A percentile compares a stretch with the other conserved stretches of the same genome.
Conservation (phyloP, 2,329 filamentous ascomycete genomes). For the Shiraia bambusicola region DNA sequence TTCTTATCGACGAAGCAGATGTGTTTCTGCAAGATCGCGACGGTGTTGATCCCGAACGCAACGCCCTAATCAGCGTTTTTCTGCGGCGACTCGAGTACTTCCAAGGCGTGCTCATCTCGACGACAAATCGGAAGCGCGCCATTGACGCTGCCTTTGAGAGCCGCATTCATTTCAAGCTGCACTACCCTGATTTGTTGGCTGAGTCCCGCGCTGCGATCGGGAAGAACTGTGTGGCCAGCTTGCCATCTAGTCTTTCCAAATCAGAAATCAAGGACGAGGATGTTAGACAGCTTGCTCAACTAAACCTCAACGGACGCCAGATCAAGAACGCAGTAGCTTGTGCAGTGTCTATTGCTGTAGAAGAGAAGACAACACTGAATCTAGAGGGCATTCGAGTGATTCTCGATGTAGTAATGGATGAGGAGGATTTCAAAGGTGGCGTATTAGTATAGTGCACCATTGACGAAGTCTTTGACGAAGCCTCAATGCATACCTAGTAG, state of each 20-base stretch:
- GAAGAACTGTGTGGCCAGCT: slow-evolving; percentile 30
- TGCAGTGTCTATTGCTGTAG: slow-evolving; percentile 9
- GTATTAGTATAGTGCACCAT: background rate
- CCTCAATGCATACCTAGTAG: no score
- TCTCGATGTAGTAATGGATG: slow-evolving; percentile 9
- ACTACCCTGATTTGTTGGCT: slow-evolving; percentile 46
- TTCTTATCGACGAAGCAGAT: slow-evolving; percentile 73
- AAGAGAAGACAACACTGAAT: slow-evolving; percentile 10
- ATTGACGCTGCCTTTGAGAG: slow-evolving; percentile 52
- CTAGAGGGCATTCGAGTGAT: slow-evolving; percentile 7
- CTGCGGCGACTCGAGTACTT: slow-evolving; percentile 83
- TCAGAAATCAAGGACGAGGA: slow-evolving; percentile 33
- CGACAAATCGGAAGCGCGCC: slow-evolving; percentile 67
- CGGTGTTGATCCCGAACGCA: slow-evolving; percentile 77
- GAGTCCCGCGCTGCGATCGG: slow-evolving; percentile 46
- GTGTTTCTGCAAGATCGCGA: slow-evolving; percentile 57
- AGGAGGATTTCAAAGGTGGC: background rate
- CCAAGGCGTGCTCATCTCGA: slow-evolving; percentile 83
- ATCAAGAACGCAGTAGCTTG: slow-evolving; percentile 44
- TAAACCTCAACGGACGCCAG: slow-evolving; percentile 44
- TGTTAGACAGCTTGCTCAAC: slow-evolving; percentile 29
- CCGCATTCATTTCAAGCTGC: slow-evolving; percentile 48
- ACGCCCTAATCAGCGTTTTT: slow-evolving; percentile 83
- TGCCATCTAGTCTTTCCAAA: slow-evolving; percentile 3
- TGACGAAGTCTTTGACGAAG: no score